Evolutionary conservation across 257 asterid genomes (phyloP), one percentile per base, ranked within the genome.

Genomic region (Solanum dulcamara): DNA sequence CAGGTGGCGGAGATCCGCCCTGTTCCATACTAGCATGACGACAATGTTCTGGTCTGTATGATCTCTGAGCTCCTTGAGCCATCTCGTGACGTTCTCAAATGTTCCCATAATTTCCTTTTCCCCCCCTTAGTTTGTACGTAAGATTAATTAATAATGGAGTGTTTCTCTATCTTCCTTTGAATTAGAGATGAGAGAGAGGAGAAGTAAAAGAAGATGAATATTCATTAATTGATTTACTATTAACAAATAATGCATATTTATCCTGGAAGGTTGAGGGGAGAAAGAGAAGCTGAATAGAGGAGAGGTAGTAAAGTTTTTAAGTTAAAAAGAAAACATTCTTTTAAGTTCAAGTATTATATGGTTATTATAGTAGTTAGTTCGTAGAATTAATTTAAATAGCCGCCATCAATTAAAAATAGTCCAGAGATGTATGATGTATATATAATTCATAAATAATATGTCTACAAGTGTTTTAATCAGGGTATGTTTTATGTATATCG

Each of bases 31-130:
- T 18, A 90, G 80, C 91, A 90, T 90, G 83, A 90, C 85, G 42
- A 90, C 91, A 2, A 90, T 90, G 84, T 80, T 90, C n/a, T 70
- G 59, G 83, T 90, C 92, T 3, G 91, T 90, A 86, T 90, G 92
- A 84, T 87, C 91, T 32, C 92, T 87, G 51, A 90, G 92, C 84
- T 90, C 92, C 87, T 86, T 88, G 50, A 90, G 86, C 92, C 92
- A 90, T 85, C 91, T 86, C 12, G 88, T 91, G 12, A 88, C 89
- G 33, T 90, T 90, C 22, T 90, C 88, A 38, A 90, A 90, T 5
- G 89, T 51, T 80, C 91, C 91, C 90, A 87, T 62, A 26, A 12
- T 87, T 84, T 44, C 62, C 46, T 28, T 12, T 7, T 20, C 4
- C 4, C 38, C 57, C n/a, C 10, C 70, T 44, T 57, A 57, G 10